Percentiles rank a stretch among this genome's conserved stretches.
Conservation (phyloP, 176 grass and related monocot species). For the Oryza coarctata region DNA sequence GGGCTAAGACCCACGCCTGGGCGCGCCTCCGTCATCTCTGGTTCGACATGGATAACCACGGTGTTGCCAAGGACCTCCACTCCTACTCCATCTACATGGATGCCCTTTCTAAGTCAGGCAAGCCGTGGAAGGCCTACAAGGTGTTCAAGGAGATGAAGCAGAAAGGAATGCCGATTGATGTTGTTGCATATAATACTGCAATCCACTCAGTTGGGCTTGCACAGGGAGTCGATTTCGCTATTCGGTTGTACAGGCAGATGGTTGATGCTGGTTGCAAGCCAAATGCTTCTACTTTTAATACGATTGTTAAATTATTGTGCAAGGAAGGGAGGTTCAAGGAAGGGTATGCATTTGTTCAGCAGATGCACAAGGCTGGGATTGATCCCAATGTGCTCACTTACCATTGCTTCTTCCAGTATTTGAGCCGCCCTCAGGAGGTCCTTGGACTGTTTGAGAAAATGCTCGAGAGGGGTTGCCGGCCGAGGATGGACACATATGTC, state of each 20-base stretch:
- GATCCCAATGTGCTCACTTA: conserved; percentile 75
- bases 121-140: conserved; percentile 82
- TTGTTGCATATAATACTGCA: conserved; percentile 70
- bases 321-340: conserved; percentile 82
- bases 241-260: conserved; percentile 72
- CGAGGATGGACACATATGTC: conserved; percentile 92
- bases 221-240: conserved; percentile 64
- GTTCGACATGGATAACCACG: conserved; percentile 77
- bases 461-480: conserved; percentile 53
- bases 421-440: conserved; percentile 74
- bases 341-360: conserved; percentile 67
- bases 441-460: conserved; percentile 86
- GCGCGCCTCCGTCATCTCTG: conserved; percentile 66
- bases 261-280: conserved; percentile 63
- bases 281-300: conserved; percentile 68
- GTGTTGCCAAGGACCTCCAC: conserved; percentile 79
- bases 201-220: conserved; percentile 71
- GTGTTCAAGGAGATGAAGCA: conserved; percentile 80
- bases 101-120: conserved; percentile 66
- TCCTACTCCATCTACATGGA: conserved; percentile 98
- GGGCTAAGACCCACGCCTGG: conserved; percentile 67
- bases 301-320: conserved; percentile 72
- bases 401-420: conserved; percentile 90
- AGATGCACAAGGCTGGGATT: conserved; percentile 61
- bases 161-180: conserved; percentile 46